These are phyloP conservation scores for Coemansia sp. DNA, from an alignment of 192 early-diverging fungal genomes.

Conservation along the genomic window DNA sequence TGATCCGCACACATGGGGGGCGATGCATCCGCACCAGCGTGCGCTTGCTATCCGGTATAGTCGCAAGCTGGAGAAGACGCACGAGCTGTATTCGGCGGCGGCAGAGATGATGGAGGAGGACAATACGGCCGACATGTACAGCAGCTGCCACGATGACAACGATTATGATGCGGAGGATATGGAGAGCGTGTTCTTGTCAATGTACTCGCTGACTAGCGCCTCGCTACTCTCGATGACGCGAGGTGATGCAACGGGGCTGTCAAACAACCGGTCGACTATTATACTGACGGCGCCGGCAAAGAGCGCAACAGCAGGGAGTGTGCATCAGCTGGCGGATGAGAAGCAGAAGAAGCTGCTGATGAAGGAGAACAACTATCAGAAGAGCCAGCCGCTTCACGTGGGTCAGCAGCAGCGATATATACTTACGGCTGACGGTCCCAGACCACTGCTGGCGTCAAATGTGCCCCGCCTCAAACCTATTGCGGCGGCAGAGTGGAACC, in stretches of 20 bases:
- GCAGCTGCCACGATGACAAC: background rate
- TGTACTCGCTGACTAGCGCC: constrained; percentile 21
- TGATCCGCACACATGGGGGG: constrained; percentile 20
- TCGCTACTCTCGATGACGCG: constrained; percentile 20
- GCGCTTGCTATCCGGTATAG: constrained; percentile 20
- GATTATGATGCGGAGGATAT: background rate
- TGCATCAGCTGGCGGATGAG: background rate
- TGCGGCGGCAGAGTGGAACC: constrained; percentile 10
- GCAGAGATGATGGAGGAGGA: constrained; percentile 1
- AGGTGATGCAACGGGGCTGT: background rate
- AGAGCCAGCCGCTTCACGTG: background rate
- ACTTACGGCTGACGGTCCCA: background rate
- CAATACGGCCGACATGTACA: background rate
- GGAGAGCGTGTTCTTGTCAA: constrained; percentile 19
- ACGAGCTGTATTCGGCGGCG: constrained; percentile 7
- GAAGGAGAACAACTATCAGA: background rate
- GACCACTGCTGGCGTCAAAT: background rate
- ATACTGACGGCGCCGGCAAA: background rate
- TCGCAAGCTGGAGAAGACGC: constrained; percentile 17
- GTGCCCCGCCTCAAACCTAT: constrained; percentile 24
- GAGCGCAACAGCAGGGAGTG: background rate
- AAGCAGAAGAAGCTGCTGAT: background rate
- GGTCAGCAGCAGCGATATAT: background rate
- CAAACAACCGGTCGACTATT: background rate
- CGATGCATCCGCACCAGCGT: constrained; percentile 18